Base-by-base conservation (phyloP, 306 rosid species). In the Begonia peltatifolia region DNA sequence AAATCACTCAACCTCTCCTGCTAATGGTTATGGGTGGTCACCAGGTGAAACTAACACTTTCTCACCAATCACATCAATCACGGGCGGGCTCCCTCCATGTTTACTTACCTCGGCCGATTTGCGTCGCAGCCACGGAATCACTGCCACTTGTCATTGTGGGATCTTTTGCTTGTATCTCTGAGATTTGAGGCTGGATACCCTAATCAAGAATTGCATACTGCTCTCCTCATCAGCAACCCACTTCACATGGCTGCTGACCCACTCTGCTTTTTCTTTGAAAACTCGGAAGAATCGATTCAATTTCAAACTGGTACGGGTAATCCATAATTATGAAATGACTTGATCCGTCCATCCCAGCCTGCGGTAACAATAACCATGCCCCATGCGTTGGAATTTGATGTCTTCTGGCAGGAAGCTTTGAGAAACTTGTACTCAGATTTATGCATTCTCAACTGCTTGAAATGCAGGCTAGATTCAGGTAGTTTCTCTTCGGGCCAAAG, bases 401-500 rank as follows among this genome's bases (percentile, higher is more conserved):
- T 63, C 65, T 80, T 66, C 70, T 83, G 81, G 65, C 86, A 76
- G 46, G 96, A 86, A 66, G 54, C 75, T 79, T 57, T 83, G 76
- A 87, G 76, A 65, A 87, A 64, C 72, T 63, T 80, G 74, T 74
- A 78, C 74, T 87, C 84, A 11, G 94, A 83, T 54, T 74, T 80
- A 52, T 74, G 56, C 64, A 78, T 70, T 46, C 56, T 30, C 43
- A 48, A 88, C 74, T 38, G 79, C 38, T 30, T 30, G 38, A 30
- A 30, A 30, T 30, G 58, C 4, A 68, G 12, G 12, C 59, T 55
- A 14, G 84, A 78, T 50, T 67, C 51, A 0, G 89, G 64, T 63
- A 81, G 92, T 2, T 74, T 67, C 64, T 84, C 94, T 63, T 81
- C 96, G 0, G 96, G 96, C 90, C 94, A 87, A 10, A 94, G 83